phyloP scores from a whole-genome alignment of 106 monocot species.

The Dactylorhiza incarnata region DNA sequence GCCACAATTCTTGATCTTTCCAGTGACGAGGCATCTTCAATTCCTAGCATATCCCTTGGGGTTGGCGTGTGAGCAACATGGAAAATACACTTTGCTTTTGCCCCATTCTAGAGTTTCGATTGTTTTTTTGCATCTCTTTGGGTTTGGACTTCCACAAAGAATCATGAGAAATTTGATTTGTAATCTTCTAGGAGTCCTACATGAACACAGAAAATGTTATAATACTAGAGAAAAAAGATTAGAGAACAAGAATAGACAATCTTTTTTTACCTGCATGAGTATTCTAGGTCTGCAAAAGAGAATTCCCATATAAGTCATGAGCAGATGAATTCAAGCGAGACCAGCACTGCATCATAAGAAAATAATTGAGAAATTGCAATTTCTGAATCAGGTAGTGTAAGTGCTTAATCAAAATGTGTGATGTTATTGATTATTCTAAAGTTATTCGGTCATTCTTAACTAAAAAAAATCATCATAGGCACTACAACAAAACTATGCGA shows the following conservation, averaged over 20 bases:
- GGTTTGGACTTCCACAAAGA: slow-evolving; percentile 95
- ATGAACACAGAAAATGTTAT: not conserved
- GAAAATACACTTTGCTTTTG: slow-evolving; percentile 95
- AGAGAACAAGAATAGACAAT: not conserved
- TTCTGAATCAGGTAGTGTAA: too few species aligned
- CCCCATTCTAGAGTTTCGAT: slow-evolving; percentile 92
- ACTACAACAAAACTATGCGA: too few species aligned
- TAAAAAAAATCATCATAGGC: too few species aligned
- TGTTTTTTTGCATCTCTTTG: slow-evolving; percentile 84
- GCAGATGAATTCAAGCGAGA: too few species aligned
- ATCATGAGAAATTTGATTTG: slow-evolving; percentile 98
- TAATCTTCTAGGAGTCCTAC: slow-evolving; percentile 96
- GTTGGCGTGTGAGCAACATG: slow-evolving; percentile 69
- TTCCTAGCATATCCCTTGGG: slow-evolving; percentile 29
- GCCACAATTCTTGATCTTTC: slow-evolving; percentile 67
- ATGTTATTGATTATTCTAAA: too few species aligned
- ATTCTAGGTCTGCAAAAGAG: slow-evolving; percentile 96
- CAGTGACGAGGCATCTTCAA: slow-evolving; percentile 36
- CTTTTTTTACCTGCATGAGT: slow-evolving; percentile 86
- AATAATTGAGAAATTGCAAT: too few species aligned
- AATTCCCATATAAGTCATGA: too few species aligned
- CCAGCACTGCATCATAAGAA: too few species aligned
- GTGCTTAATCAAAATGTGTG: too few species aligned
- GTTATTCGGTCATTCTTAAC: too few species aligned
- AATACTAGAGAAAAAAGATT: not conserved